phyloP scores from a whole-genome alignment of 2,329 filamentous ascomycete genomes.

The Periconia sp. region DNA sequence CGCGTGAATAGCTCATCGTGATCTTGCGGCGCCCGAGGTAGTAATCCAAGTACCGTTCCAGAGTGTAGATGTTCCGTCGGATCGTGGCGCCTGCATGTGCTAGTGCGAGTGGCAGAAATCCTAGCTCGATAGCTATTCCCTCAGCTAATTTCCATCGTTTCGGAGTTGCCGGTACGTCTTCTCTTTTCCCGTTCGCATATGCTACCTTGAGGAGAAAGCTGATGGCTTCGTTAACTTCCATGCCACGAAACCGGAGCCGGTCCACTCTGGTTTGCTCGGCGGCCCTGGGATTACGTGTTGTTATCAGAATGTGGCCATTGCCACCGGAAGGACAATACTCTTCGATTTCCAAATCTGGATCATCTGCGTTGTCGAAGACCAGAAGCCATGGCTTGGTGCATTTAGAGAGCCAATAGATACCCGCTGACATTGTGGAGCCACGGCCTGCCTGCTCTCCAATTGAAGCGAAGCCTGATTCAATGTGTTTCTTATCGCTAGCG shows the following conservation, averaged over 20 bases:
- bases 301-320: constrained; percentile 32
- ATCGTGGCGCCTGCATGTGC: constrained; percentile 34
- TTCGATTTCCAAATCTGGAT: constrained; percentile 20
- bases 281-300: constrained; percentile 32
- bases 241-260: constrained; percentile 26
- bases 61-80: constrained; percentile 24
- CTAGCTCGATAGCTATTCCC: constrained; percentile 26
- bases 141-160: constrained; percentile 12
- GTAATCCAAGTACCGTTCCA: constrained; percentile 28
- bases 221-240: constrained; percentile 25
- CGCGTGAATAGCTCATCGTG: constrained; percentile 19
- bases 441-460: constrained; percentile 33
- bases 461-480: constrained; percentile 27
- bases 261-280: constrained; percentile 22
- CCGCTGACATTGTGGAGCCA: constrained; percentile 31
- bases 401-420: constrained; percentile 23
- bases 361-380: constrained; percentile 39
- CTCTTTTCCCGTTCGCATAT: constrained; percentile 15
- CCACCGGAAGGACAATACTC: constrained; percentile 30
- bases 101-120: constrained; percentile 34
- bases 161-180: constrained; percentile 15
- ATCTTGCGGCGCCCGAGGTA: constrained; percentile 22
- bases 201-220: constrained; percentile 32
- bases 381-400: constrained; percentile 30
- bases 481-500: constrained; percentile 29